These are phyloP conservation scores for Starmerella apis DNA, from an alignment of 805 yeast species.

Conservation along the genomic window DNA sequence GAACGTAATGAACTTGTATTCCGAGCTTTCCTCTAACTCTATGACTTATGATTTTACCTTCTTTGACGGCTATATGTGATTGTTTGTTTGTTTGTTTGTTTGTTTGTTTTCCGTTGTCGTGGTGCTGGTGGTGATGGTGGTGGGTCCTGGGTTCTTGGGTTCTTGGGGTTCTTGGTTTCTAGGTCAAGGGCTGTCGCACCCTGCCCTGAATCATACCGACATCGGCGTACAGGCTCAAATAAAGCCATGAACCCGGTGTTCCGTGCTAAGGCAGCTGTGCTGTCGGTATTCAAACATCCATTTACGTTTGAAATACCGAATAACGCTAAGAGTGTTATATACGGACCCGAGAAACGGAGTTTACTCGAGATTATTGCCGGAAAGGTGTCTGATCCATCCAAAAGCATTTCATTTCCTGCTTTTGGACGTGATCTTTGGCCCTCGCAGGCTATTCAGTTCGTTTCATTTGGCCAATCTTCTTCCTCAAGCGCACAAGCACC, in stretches of 20 bases:
- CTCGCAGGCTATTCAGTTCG: constrained; percentile 36
- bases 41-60: no score
- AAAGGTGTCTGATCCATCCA: constrained; percentile 43
- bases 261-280: constrained; percentile 15
- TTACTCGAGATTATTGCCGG: constrained; percentile 51
- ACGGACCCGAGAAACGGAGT: constrained; percentile 46
- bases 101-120: background rate
- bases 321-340: constrained; percentile 43
- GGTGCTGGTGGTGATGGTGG: background rate
- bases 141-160: background rate
- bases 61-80: no score
- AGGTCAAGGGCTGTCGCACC: background rate
- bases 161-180: background rate
- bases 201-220: background rate
- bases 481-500: constrained; percentile 38
- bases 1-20: background rate
- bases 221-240: background rate
- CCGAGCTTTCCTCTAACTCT: background rate
- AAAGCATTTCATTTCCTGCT: constrained; percentile 47
- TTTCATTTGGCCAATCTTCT: constrained; percentile 39
- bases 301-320: constrained; percentile 35
- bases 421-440: constrained; percentile 39
- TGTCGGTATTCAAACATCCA: constrained; percentile 34
- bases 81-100: background rate
- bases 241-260: constrained; percentile 15